Evolutionary conservation across 352 stramenopile species (phyloP), one percentile per base, ranked within the genome.

Genomic region (Phytopythium boreale): DNA sequence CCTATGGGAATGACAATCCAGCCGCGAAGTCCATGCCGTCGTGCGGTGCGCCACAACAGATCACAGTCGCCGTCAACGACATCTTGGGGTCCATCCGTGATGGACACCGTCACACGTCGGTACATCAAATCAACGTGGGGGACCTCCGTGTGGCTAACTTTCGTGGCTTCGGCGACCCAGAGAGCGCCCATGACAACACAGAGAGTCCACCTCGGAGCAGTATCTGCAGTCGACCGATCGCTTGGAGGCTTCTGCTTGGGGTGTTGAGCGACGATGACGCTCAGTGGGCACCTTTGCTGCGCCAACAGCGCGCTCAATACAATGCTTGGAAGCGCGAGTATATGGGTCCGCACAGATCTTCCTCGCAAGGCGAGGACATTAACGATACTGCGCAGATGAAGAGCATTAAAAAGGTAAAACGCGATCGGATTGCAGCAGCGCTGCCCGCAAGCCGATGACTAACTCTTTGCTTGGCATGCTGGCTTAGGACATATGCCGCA

Each of bases 351-450:
- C 49, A 20, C 0, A 8, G 20, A 0, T 10, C 14, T 14, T 24
- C 15, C 15, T 24, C 5, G 14, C 49, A 20, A 11, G 19, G 15
- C 26, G 17, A 37, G 3, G 11, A n/a, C 26, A 5, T 5, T 6
- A 37, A 51, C 15, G 81, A 92, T 27, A 63, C 70, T 8, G 67
- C 61, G 15, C 70, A 89, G 31, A 67, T 90, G 61, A 78, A 76
- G 64, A 78, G 86, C 52, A 89, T 90, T 59, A 71, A 87, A 37
- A 89, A 91, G 72, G 79, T 85, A 14, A 14, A 14, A 7, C 34
- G 10, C 34, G 12, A 22, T 11, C 20, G 20, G 43, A 8, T n/a
- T 24, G 17, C n/a, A n/a, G 41, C 41, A 47, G 15, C 19, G 20
- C n/a, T 8, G 3, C 7, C 43, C 4, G 12, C 7, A 49, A 24